Percentiles rank a stretch among this genome's conserved stretches.
phyloP scores from a whole-genome alignment of 164 flowering plant genomes.

The Sedum album region DNA sequence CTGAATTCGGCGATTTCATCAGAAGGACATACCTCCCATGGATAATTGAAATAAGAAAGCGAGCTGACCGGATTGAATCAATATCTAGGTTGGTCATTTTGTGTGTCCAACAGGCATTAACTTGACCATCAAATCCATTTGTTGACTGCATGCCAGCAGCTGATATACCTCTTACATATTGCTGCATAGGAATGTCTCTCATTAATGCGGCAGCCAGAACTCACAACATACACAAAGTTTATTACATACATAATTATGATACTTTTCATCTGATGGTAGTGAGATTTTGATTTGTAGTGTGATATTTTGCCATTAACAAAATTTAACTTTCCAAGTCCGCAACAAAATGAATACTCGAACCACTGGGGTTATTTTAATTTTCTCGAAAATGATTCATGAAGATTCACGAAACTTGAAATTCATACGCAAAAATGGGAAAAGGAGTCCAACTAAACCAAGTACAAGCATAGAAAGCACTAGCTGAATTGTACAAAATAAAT shows the following conservation, averaged over 20 bases:
- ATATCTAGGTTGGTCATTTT: slow-evolving; percentile 55
- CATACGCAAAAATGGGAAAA: neutral
- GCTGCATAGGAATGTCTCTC: slow-evolving; percentile 27
- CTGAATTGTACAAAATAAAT: neutral
- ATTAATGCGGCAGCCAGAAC: neutral
- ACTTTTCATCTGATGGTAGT: neutral
- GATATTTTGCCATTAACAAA: neutral
- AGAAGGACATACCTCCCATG: slow-evolving; percentile 69
- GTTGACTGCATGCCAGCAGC: too few species aligned
- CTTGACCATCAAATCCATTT: slow-evolving; percentile 83
- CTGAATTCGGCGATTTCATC: neutral
- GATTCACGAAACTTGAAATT: too few species aligned
- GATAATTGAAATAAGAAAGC: slow-evolving; percentile 78
- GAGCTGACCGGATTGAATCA: slow-evolving; percentile 52
- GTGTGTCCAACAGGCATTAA: slow-evolving; percentile 94
- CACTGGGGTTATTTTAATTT: neutral
- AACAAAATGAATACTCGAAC: neutral
- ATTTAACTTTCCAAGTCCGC: neutral
- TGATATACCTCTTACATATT: slow-evolving; percentile 81
- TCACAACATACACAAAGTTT: neutral
- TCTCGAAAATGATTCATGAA: neutral
- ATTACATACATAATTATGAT: neutral
- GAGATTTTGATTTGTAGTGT: too few species aligned
- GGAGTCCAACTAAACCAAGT: neutral
- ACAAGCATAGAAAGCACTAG: neutral